Evolutionary conservation across 352 stramenopile genomes (phyloP).

Genomic region (Saprolegnia diclina): DNA sequence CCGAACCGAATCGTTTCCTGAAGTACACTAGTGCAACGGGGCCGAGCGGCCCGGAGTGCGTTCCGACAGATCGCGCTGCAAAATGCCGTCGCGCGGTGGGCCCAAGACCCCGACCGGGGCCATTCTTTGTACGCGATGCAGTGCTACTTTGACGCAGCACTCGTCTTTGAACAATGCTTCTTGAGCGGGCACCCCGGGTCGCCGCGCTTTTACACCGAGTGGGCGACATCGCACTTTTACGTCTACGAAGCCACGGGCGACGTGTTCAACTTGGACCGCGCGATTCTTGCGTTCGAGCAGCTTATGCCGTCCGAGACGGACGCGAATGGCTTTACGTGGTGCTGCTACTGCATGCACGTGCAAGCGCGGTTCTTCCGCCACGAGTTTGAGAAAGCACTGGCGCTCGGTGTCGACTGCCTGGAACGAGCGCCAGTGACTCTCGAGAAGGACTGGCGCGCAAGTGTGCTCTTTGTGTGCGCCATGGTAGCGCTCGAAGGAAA

Average conservation of each 20-base stretch:
- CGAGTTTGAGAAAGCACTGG: background rate
- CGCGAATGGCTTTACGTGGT: background rate
- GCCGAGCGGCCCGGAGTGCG: constrained; percentile 8
- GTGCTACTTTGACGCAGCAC: constrained; percentile 14
- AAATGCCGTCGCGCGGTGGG: constrained; percentile 12
- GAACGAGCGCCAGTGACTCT: background rate
- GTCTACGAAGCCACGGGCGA: constrained; percentile 17
- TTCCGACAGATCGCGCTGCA: constrained; percentile 17
- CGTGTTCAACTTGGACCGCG: background rate
- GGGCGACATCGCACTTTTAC: constrained; percentile 14
- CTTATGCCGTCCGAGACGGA: constrained; percentile 3
- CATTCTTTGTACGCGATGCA: constrained; percentile 8
- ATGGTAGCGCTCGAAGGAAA: constrained; percentile 8
- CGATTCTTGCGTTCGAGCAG: constrained; percentile 1
- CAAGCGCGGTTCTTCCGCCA: constrained; percentile 14
- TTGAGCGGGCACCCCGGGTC: background rate
- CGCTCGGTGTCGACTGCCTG: background rate
- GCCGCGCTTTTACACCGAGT: background rate
- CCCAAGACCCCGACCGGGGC: background rate
- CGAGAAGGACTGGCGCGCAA: constrained; percentile 12
- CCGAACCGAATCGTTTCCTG: background rate
- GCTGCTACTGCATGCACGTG: constrained; percentile 13
- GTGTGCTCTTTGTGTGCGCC: background rate
- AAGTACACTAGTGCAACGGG: constrained; percentile 14
- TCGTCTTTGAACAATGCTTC: constrained; percentile 25